These are phyloP conservation scores for Colletotrichum sp. DNA, from an alignment of 2,329 filamentous ascomycete species.

Conservation along the genomic window DNA sequence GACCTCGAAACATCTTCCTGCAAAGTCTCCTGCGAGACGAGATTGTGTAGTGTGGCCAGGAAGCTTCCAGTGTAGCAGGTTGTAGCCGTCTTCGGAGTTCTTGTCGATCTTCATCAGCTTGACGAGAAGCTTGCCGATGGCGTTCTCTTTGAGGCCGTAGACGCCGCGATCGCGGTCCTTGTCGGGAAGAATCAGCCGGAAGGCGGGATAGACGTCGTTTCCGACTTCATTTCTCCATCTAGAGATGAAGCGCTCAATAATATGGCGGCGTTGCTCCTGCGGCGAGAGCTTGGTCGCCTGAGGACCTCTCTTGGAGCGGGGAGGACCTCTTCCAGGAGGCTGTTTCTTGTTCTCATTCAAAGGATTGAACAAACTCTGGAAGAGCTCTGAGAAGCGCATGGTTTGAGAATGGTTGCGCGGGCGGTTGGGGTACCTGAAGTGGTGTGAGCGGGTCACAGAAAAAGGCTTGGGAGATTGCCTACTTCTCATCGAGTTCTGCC, in stretches of 20 bases:
- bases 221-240: conserved; percentile 90
- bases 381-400: conserved; percentile 81
- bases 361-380: conserved; percentile 81
- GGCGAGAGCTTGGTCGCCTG: conserved; percentile 67
- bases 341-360: conserved; percentile 80
- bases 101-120: conserved; percentile 92
- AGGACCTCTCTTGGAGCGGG: conserved; percentile 64
- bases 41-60: conserved; percentile 71
- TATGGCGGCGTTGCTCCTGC: conserved; percentile 77
- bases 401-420: conserved; percentile 83
- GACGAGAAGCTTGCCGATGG: conserved; percentile 88
- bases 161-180: conserved; percentile 92
- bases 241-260: conserved; percentile 86
- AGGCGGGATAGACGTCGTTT: conserved; percentile 89
- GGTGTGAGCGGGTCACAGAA: conserved; percentile 8
- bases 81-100: conserved; percentile 86
- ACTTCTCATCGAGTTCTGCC: conserved; percentile 52
- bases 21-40: conserved; percentile 86
- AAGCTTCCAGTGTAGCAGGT: conserved; percentile 89
- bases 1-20: conserved; percentile 85
- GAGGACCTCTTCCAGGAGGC: conserved; percentile 58
- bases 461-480: background rate
- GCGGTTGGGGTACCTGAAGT: conserved; percentile 77
- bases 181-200: conserved; percentile 89
- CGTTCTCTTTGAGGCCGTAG: conserved; percentile 93